Base-by-base conservation (phyloP, 345 rosid genomes). In the Geranium rotundifolium region DNA sequence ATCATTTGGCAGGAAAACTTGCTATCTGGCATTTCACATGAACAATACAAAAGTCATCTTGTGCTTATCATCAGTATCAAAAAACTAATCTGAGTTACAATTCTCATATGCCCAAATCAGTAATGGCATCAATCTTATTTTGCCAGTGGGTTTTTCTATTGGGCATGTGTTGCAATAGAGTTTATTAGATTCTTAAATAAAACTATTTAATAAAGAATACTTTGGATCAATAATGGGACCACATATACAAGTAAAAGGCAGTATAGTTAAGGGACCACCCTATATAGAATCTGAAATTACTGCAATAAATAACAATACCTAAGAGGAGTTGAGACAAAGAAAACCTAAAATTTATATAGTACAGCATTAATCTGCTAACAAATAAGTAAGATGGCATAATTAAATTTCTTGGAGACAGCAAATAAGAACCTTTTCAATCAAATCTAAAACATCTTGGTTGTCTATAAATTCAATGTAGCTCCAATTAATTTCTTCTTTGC, bases 381-480 rank as follows among this genome's bases (percentile, higher is more conserved):
- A 46, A 46, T 46, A 14, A 9, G 16, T 12, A 46, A 46, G 15
- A 9, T 46, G 52, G 52, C 0, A 46, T 3, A 46, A 34, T 34
- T 34, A 34, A 34, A 34, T 34, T 5, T 34, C 41, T 27, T 30
- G 55, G 49, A 67, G 60, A 58, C 9, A 54, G 34, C 56, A 69
- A 64, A 69, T 50, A 56, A 68, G 66, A 71, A 93, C 99, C 99
- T 93, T 93, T 79, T 93, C 99, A 66, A 93, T 93, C 73, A 93
- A 80, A 78, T 93, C 99, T 75, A 93, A 69, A 61, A 93, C 97
- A 80, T 93, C 99, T 77, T 93, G 99, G 72, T 93, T 93, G 84
- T 93, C 99, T 54, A 93, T 80, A 73, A 93, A 93, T 67, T 93
- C 99, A 58, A 93, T 93, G 71, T 93, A 93, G 80, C 99, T 93